These are phyloP conservation scores for Penicillium digitatum DNA, from an alignment of 2,329 filamentous ascomycete species.

Conservation along the genomic window DNA sequence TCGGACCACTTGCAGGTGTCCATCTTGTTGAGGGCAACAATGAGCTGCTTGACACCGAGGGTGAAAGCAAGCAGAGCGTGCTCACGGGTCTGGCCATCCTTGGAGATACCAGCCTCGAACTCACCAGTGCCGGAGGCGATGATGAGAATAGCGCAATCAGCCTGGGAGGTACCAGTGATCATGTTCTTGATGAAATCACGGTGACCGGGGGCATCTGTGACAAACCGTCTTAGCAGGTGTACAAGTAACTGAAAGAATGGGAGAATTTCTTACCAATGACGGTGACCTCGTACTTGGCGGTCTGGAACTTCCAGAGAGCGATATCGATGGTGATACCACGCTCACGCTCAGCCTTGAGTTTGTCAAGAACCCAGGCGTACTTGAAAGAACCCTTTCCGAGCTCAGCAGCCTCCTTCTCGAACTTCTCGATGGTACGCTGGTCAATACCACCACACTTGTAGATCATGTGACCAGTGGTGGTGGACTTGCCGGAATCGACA, in stretches of 20 bases:
- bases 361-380: slow-evolving; percentile 99
- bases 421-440: slow-evolving; percentile 99
- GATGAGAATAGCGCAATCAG: slow-evolving; percentile 99
- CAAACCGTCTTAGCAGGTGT: slow-evolving; percentile 11
- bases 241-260: background rate
- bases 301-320: slow-evolving; percentile 99
- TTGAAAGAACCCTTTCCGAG: slow-evolving; percentile 99
- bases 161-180: slow-evolving; percentile 99
- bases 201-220: slow-evolving; percentile 87
- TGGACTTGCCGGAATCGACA: slow-evolving; percentile 99
- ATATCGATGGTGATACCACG: slow-evolving; percentile 99
- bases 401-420: slow-evolving; percentile 99
- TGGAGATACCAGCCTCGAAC: slow-evolving; percentile 99
- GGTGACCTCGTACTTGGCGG: slow-evolving; percentile 94
- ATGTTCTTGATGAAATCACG: slow-evolving; percentile 99
- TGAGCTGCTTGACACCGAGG: slow-evolving; percentile 99
- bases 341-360: slow-evolving; percentile 99
- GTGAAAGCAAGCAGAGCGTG: slow-evolving; percentile 99
- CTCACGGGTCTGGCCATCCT: slow-evolving; percentile 99
- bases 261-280: slow-evolving; percentile 73
- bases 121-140: slow-evolving; percentile 99
- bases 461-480: slow-evolving; percentile 95
- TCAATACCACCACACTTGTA: slow-evolving; percentile 99
- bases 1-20: slow-evolving; percentile 99
- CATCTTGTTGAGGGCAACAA: slow-evolving; percentile 99